phyloP scores from a whole-genome alignment of 805 yeast genomes.

The Myxozyma nipponensis region DNA sequence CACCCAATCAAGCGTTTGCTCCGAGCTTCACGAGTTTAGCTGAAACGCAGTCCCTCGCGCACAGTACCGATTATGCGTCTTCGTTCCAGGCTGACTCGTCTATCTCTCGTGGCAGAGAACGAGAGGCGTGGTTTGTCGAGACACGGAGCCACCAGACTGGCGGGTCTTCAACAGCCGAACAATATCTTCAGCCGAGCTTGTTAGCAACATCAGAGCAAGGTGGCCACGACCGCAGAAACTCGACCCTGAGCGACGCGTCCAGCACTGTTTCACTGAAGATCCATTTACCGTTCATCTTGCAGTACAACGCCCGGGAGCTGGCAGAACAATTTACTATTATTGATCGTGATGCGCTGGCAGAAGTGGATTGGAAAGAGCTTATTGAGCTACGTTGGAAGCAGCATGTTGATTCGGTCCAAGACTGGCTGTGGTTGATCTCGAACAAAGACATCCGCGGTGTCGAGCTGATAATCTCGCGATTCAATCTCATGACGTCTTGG shows the following conservation, averaged over 20 bases:
- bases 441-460: constrained; percentile 64
- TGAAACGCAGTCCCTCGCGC: not conserved
- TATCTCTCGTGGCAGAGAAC: constrained; percentile 9
- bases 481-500: constrained; percentile 87
- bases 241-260: constrained; percentile 6
- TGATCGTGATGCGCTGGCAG: constrained; percentile 77
- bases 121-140: constrained; percentile 17
- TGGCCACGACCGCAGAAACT: not conserved
- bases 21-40: not conserved
- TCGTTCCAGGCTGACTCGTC: not conserved
- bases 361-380: constrained; percentile 88
- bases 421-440: constrained; percentile 77
- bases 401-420: constrained; percentile 61
- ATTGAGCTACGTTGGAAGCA: constrained; percentile 72
- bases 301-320: constrained; percentile 60
- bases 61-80: not conserved
- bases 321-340: constrained; percentile 83
- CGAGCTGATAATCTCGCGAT: constrained; percentile 75
- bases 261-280: constrained; percentile 25
- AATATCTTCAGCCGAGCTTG: not conserved
- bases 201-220: not conserved
- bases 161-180: not conserved
- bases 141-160: not conserved
- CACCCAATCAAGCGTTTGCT: not conserved
- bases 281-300: constrained; percentile 80